These are phyloP conservation scores for Jaltomata sinuosa DNA, from an alignment of 257 asterid species.

Conservation along the genomic window DNA sequence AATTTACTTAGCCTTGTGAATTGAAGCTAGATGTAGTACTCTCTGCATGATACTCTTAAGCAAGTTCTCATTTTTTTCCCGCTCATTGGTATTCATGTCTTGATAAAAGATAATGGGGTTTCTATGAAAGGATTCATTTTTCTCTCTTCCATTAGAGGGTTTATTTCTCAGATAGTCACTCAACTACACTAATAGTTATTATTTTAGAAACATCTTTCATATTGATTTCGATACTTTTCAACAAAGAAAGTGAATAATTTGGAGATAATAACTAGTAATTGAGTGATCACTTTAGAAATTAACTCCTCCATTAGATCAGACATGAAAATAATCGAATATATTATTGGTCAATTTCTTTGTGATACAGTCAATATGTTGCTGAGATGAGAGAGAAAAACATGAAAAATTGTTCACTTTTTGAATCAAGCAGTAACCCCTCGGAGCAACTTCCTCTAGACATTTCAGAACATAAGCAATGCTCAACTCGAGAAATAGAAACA, in stretches of 20 bases:
- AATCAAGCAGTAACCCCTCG: conserved; percentile 5
- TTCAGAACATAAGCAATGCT: not conserved
- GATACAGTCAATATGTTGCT: conserved; percentile 55
- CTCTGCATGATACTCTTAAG: not conserved
- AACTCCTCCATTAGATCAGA: not conserved
- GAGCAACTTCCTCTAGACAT: conserved; percentile 23
- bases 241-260: not conserved
- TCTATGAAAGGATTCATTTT: not conserved
- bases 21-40: not conserved
- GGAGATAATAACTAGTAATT: not conserved
- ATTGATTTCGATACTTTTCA: not conserved
- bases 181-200: not conserved
- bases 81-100: not conserved
- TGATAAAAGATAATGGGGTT: not conserved
- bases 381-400: conserved; percentile 50
- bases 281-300: not conserved
- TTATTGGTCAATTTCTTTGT: not conserved
- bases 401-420: conserved; percentile 39
- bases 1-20: no score
- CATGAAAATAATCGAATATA: not conserved
- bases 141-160: not conserved
- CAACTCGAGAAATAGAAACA: not conserved
- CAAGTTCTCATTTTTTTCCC: not conserved
- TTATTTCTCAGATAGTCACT: not conserved
- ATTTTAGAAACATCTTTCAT: not conserved